Evolutionary conservation across 148 eudicot genomes (phyloP).

Genomic region (Suaeda aralocaspica): DNA sequence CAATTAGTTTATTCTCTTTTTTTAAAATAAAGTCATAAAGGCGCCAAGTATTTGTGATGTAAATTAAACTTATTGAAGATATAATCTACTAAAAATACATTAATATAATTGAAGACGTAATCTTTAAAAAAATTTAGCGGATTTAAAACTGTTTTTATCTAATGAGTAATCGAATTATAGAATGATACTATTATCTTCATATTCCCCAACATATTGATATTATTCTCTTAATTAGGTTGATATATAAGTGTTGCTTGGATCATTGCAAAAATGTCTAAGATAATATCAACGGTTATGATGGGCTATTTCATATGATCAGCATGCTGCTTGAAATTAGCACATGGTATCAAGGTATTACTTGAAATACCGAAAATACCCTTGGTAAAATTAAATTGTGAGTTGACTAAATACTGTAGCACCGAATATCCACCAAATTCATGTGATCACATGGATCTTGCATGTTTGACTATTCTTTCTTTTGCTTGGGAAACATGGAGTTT

Average conservation of each 20-base stretch:
- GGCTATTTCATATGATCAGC: background rate
- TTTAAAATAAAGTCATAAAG: too few relatives aligned
- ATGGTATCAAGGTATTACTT: conserved; percentile 5
- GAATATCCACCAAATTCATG: conserved; percentile 25
- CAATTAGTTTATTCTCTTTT: too few relatives aligned
- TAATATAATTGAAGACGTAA: too few relatives aligned
- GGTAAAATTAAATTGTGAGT: conserved; percentile 9
- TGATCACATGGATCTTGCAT: conserved; percentile 31
- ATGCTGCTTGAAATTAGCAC: conserved; percentile 8
- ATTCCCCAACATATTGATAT: conserved; percentile 12
- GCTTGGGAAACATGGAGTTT: conserved; percentile 17
- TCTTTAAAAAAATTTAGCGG: too few relatives aligned
- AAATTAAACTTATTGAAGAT: too few relatives aligned
- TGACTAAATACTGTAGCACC: conserved; percentile 16
- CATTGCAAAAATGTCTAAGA: conserved; percentile 12
- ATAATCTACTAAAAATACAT: too few relatives aligned
- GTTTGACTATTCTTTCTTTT: conserved; percentile 26
- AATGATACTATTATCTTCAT: background rate
- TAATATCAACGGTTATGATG: conserved; percentile 1
- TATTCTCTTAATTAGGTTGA: background rate
- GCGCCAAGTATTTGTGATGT: too few relatives aligned
- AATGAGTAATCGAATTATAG: background rate
- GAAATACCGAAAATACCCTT: background rate
- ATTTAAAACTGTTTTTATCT: too few relatives aligned
- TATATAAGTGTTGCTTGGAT: conserved; percentile 5